Conservation (phyloP, 2,329 filamentous ascomycete genomes). For the Ceratocystis papillata region DNA sequence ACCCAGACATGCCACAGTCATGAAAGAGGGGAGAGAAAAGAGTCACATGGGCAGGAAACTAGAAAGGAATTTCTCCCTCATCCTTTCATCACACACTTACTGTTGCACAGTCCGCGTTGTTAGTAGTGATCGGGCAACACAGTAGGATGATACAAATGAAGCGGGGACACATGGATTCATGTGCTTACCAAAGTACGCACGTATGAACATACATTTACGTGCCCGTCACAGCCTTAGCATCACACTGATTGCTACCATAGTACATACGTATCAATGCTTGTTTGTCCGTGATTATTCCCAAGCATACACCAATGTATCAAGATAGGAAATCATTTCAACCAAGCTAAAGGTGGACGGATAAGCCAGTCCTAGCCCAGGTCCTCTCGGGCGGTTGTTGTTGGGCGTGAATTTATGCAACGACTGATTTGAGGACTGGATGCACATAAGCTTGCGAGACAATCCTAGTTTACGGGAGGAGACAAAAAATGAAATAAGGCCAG, state of each 20-base stretch:
- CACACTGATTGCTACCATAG: background rate
- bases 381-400: background rate
- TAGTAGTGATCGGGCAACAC: too few relatives aligned
- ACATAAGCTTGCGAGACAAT: background rate
- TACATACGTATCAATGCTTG: background rate
- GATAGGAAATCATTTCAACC: background rate
- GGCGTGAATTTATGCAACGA: background rate
- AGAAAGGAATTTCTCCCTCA: too few relatives aligned
- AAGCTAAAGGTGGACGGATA: background rate
- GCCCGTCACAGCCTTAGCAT: background rate
- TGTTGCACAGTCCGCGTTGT: too few relatives aligned
- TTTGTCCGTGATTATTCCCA: background rate
- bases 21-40: too few relatives aligned
- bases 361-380: too few relatives aligned
- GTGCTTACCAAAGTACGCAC: background rate
- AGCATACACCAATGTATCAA: background rate
- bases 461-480: background rate
- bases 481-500: background rate
- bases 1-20: too few relatives aligned
- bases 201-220: background rate
- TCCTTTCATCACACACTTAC: too few relatives aligned
- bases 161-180: background rate
- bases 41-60: too few relatives aligned
- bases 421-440: background rate
- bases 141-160: too few relatives aligned